Evolutionary conservation across 225 moss, liverwort and hornwort species (phyloP).

Genomic region (Sphagnum contortum): DNA sequence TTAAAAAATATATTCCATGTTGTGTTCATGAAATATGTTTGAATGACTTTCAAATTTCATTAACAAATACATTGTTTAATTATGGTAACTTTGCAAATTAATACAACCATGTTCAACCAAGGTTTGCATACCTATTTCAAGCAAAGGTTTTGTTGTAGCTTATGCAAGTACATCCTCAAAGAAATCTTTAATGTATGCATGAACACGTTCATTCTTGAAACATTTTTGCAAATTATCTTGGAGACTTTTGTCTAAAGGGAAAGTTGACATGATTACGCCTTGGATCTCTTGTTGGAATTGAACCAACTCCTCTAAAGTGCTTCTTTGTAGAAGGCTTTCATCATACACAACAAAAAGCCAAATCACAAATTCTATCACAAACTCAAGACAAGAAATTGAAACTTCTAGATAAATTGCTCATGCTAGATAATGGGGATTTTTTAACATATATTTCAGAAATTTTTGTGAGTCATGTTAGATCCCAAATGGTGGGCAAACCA

Average conservation of each 20-base stretch:
- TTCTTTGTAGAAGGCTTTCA: constrained; percentile 2
- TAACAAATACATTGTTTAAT: too few relatives aligned
- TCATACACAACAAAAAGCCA: constrained; percentile 7
- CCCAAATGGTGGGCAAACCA: constrained; percentile 6
- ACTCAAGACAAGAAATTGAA: not conserved
- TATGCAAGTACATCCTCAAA: too few relatives aligned
- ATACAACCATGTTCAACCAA: too few relatives aligned
- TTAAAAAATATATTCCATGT: too few relatives aligned
- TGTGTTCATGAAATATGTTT: too few relatives aligned
- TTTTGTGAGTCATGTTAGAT: not conserved
- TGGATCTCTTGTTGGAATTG: not conserved
- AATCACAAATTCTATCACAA: not conserved
- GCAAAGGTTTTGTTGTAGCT: too few relatives aligned
- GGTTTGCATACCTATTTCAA: too few relatives aligned
- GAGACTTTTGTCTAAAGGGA: constrained; percentile 6
- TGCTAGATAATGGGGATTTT: too few relatives aligned
- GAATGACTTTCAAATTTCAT: too few relatives aligned
- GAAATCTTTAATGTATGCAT: too few relatives aligned
- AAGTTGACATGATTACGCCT: constrained; percentile 8
- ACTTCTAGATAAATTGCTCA: not conserved
- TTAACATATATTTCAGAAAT: not conserved
- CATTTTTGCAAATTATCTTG: not conserved
- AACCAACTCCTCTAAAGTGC: not conserved
- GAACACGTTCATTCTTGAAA: too few relatives aligned
- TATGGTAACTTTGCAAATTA: too few relatives aligned